These are phyloP conservation scores for Scleroderma citrinum DNA, from an alignment of 768 basidiomycete genomes.

Conservation along the genomic window DNA sequence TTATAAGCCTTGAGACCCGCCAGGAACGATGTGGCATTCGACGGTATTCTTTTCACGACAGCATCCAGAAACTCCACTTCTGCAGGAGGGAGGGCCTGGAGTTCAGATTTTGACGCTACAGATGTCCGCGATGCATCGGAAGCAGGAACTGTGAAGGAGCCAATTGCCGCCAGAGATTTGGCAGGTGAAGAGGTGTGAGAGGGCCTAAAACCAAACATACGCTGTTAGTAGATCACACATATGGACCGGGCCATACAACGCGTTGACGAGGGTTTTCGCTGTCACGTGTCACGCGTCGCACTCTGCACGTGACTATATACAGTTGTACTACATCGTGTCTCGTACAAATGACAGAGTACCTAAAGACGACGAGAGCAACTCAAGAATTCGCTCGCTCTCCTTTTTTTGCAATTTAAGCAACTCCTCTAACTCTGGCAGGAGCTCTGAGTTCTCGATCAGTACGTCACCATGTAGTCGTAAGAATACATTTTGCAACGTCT, in stretches of 20 bases:
- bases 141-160: conserved; percentile 4
- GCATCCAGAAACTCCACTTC: conserved; percentile 73
- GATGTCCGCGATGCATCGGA: conserved; percentile 39
- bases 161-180: conserved; percentile 20
- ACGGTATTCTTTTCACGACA: conserved; percentile 63
- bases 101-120: conserved; percentile 39
- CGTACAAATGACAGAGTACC: conserved; percentile 75
- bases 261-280: neutral
- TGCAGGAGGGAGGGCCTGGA: conserved; percentile 41
- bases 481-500: conserved; percentile 81
- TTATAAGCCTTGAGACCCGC: conserved; percentile 84
- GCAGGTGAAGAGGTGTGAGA: conserved; percentile 43
- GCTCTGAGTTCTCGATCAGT: conserved; percentile 63
- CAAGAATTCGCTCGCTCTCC: conserved; percentile 75
- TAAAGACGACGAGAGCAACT: conserved; percentile 65
- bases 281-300: neutral
- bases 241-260: neutral
- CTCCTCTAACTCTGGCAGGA: conserved; percentile 49
- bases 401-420: conserved; percentile 61
- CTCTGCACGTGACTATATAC: neutral
- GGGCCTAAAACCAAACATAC: conserved; percentile 44
- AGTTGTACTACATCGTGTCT: conserved; percentile 43
- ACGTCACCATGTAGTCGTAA: conserved; percentile 80
- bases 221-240: conserved; percentile 3
- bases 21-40: conserved; percentile 68